Percentiles rank a stretch among this genome's conserved stretches.
These are phyloP conservation scores for Rhynchosporium graminicola DNA, from an alignment of 2,329 filamentous ascomycete species.

Conservation along the genomic window DNA sequence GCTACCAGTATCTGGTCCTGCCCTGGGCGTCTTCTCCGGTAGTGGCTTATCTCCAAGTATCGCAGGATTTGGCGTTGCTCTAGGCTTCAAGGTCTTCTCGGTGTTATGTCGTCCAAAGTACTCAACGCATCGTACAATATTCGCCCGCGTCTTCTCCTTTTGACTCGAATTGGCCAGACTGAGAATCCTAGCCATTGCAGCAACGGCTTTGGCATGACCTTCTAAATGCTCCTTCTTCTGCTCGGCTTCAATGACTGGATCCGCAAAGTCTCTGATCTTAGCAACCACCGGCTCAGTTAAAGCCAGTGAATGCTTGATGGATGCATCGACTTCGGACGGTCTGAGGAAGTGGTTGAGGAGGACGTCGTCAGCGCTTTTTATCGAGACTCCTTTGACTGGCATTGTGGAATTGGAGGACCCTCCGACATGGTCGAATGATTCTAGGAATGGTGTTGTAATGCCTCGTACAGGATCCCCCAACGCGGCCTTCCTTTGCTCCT, in stretches of 20 bases:
- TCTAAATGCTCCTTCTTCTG: slow-evolving; percentile 48
- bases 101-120: slow-evolving; percentile 91
- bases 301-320: slow-evolving; percentile 66
- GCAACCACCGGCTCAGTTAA: slow-evolving; percentile 60
- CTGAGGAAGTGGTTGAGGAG: slow-evolving; percentile 77
- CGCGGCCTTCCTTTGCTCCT: slow-evolving; percentile 61
- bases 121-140: slow-evolving; percentile 81
- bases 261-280: slow-evolving; percentile 42
- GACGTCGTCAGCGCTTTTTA: slow-evolving; percentile 49
- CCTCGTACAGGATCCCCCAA: slow-evolving; percentile 81
- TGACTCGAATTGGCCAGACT: slow-evolving; percentile 74
- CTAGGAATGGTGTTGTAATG: slow-evolving; percentile 76
- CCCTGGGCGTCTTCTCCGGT: slow-evolving; percentile 58
- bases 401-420: slow-evolving; percentile 33
- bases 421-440: slow-evolving; percentile 70
- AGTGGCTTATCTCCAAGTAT: slow-evolving; percentile 24
- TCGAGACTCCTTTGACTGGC: slow-evolving; percentile 45
- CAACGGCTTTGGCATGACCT: slow-evolving; percentile 66
- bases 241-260: slow-evolving; percentile 46
- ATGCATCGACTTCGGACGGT: slow-evolving; percentile 64
- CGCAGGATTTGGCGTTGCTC: slow-evolving; percentile 30
- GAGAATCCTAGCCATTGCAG: slow-evolving; percentile 79
- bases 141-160: slow-evolving; percentile 77
- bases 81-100: slow-evolving; percentile 63
- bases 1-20: slow-evolving; percentile 91